phyloP scores from a whole-genome alignment of 768 basidiomycete genomes.

The Suillus occidentalis region DNA sequence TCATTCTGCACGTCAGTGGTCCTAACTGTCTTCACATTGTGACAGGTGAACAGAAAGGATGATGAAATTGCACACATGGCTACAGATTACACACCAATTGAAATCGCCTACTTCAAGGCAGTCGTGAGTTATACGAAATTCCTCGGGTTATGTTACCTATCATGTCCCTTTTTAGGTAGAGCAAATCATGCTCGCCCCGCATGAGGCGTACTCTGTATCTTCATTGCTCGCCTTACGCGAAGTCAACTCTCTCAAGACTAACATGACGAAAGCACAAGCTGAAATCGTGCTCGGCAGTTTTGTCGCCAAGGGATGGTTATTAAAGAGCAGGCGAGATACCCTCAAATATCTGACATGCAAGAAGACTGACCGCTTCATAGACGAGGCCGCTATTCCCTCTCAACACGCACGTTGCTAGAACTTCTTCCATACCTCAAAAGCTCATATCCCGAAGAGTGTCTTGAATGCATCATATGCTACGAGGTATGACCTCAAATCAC shows the following conservation, averaged over 20 bases:
- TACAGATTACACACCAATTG: slow-evolving; percentile 74
- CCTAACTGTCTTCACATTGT: not conserved
- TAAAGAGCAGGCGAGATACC: slow-evolving; percentile 68
- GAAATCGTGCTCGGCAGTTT: slow-evolving; percentile 75
- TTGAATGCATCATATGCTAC: slow-evolving; percentile 73
- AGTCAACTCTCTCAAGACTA: slow-evolving; percentile 55
- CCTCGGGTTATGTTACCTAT: not conserved
- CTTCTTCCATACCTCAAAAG: slow-evolving; percentile 71
- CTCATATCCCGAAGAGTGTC: slow-evolving; percentile 66
- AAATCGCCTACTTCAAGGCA: slow-evolving; percentile 84
- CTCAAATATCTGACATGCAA: not conserved
- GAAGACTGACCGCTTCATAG: slow-evolving; percentile 31
- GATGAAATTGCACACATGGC: slow-evolving; percentile 85
- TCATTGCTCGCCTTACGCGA: slow-evolving; percentile 78
- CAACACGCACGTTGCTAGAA: slow-evolving; percentile 73
- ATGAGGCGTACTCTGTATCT: slow-evolving; percentile 72
- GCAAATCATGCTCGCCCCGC: slow-evolving; percentile 81
- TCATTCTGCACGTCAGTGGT: slow-evolving; percentile 2
- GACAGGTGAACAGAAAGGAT: slow-evolving; percentile 75
- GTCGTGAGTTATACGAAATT: slow-evolving; percentile 50
- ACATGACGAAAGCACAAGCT: slow-evolving; percentile 74
- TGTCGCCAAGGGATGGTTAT: slow-evolving; percentile 78
- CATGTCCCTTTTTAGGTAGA: slow-evolving; percentile 59
- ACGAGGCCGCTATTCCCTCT: slow-evolving; percentile 72
- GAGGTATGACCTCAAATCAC: slow-evolving; percentile 46